phyloP scores from a whole-genome alignment of 257 asterid species.

The Lycium barbarum region DNA sequence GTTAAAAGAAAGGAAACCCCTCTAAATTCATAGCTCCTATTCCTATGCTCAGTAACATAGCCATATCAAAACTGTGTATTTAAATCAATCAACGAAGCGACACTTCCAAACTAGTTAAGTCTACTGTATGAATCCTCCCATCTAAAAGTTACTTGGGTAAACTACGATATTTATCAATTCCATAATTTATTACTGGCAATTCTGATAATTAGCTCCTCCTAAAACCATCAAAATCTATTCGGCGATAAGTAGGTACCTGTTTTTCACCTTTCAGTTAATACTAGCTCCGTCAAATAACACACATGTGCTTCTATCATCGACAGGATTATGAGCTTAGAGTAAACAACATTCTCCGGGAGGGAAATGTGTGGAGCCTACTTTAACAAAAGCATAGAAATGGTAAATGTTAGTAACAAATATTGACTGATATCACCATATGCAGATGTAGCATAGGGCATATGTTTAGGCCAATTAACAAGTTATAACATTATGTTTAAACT shows the following conservation, averaged over 20 bases:
- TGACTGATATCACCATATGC: background rate
- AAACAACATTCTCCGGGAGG: background rate
- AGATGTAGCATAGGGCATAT: background rate
- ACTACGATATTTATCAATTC: background rate
- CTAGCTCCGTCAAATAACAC: background rate
- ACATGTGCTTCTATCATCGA: background rate
- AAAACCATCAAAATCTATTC: background rate
- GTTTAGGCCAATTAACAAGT: background rate
- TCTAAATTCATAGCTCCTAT: background rate
- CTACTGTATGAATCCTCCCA: background rate
- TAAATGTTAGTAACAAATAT: background rate
- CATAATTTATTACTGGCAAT: background rate
- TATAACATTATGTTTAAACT: background rate
- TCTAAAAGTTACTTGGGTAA: background rate
- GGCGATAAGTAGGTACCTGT: background rate
- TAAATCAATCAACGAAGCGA: background rate
- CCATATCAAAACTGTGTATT: background rate
- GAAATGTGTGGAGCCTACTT: slow-evolving; percentile 7
- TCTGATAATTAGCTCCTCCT: background rate
- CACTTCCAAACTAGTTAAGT: background rate
- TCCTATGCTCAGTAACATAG: background rate
- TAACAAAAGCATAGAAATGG: slow-evolving; percentile 5
- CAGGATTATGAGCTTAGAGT: background rate
- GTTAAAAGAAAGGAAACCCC: background rate
- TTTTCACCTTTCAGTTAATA: background rate